Conservation (phyloP, 2,329 filamentous ascomycete genomes). For the Pseudopithomyces chartarum region DNA sequence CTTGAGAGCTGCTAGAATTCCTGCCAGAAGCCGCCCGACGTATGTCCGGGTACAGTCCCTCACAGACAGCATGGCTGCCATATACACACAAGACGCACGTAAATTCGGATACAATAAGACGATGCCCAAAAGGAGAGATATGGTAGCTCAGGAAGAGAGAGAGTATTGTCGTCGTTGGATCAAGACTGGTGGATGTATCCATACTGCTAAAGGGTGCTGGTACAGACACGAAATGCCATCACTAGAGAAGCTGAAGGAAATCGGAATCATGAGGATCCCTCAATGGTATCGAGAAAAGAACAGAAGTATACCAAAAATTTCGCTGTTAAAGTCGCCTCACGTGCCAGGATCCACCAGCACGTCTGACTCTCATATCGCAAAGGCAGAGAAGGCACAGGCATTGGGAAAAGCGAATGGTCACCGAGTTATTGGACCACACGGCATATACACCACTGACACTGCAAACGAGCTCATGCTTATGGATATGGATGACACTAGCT, state of each 20-base stretch:
- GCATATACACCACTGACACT: background rate
- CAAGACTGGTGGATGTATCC: background rate
- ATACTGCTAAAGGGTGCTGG: background rate
- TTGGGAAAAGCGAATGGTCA: background rate
- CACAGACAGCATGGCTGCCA: constrained; percentile 1
- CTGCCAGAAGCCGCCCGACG: background rate
- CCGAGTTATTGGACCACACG: background rate
- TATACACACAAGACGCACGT: background rate
- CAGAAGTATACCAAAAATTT: background rate
- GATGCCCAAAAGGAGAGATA: background rate
- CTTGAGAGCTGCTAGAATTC: background rate
- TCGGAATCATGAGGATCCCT: background rate
- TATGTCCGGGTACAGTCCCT: background rate
- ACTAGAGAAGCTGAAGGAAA: background rate
- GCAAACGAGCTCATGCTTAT: background rate
- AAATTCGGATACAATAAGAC: background rate
- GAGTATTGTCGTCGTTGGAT: background rate
- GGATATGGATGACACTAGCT: background rate
- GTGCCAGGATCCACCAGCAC: background rate
- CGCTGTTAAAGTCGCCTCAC: background rate
- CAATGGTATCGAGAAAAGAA: background rate
- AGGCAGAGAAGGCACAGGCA: background rate
- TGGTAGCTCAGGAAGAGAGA: background rate
- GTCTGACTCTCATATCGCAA: background rate
- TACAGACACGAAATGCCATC: background rate